Evolutionary conservation across 306 rosid species (phyloP).

Genomic region (Trifolium dubium): DNA sequence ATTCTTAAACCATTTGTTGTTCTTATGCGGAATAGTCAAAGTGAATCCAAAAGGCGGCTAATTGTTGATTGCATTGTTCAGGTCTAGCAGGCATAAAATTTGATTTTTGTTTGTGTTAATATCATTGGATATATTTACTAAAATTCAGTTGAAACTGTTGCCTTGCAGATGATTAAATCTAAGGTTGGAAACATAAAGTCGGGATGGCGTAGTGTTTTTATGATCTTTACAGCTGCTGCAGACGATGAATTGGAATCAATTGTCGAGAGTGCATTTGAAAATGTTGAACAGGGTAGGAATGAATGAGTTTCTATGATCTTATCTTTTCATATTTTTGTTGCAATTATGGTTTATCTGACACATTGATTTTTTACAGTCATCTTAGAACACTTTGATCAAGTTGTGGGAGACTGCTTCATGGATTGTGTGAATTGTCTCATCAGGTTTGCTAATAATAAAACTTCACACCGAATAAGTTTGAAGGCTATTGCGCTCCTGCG

Average conservation of each 20-base stretch:
- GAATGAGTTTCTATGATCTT: slow-evolving; percentile 40
- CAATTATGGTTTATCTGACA: slow-evolving; percentile 51
- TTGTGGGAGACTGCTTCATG: slow-evolving; percentile 98
- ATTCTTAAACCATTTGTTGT: slow-evolving; percentile 99
- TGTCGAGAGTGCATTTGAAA: slow-evolving; percentile 98
- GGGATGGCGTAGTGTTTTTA: slow-evolving; percentile 98
- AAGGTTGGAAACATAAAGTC: slow-evolving; percentile 98
- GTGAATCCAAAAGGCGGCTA: slow-evolving; percentile 87
- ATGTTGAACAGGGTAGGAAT: slow-evolving; percentile 92
- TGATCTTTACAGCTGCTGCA: slow-evolving; percentile 99
- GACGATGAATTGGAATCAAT: slow-evolving; percentile 95
- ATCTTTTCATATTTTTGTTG: slow-evolving; percentile 38
- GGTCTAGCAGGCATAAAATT: slow-evolving; percentile 52
- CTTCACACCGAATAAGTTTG: slow-evolving; percentile 93
- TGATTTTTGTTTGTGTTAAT: slow-evolving; percentile 31
- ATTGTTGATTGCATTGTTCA: slow-evolving; percentile 99
- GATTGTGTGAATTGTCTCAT: slow-evolving; percentile 99
- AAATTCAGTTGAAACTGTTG: slow-evolving; percentile 38
- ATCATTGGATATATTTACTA: slow-evolving; percentile 33
- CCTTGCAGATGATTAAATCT: slow-evolving; percentile 94
- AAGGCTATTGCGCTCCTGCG: slow-evolving; percentile 99
- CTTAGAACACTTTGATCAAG: slow-evolving; percentile 99
- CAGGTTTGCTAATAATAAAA: slow-evolving; percentile 92
- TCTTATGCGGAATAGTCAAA: slow-evolving; percentile 97
- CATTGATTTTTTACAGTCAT: slow-evolving; percentile 76